A percentile compares a stretch with the other conserved stretches of the same genome.
phyloP scores from a whole-genome alignment of 805 yeast species.

The Lachancea meyersii region DNA sequence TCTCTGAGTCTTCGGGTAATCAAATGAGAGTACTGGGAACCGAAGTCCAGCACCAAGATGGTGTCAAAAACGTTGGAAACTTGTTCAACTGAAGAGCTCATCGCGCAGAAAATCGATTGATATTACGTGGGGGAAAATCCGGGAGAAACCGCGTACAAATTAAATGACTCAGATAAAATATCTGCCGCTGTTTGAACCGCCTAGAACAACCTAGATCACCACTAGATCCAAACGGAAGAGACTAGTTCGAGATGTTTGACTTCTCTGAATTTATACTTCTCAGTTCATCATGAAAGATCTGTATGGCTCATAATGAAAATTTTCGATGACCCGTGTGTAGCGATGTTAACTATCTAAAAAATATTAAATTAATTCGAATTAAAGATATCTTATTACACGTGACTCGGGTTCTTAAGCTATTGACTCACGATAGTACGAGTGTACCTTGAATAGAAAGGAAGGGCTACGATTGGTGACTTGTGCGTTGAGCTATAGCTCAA shows the following conservation, averaged over 20 bases:
- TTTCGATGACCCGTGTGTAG: conserved; percentile 2
- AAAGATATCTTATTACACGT: background rate
- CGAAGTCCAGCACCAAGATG: conserved; percentile 93
- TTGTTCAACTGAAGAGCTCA: conserved; percentile 35
- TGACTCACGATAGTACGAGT: too few species aligned
- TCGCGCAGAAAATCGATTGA: background rate
- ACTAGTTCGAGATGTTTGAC: background rate
- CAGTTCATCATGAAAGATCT: too few species aligned
- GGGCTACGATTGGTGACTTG: too few species aligned
- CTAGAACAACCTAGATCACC: too few species aligned
- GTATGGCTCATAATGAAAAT: background rate
- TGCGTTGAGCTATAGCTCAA: too few species aligned
- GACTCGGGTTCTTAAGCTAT: too few species aligned
- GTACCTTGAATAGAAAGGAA: too few species aligned
- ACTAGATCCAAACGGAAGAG: background rate
- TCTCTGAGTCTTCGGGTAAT: conserved; percentile 97
- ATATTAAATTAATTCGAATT: too few species aligned
- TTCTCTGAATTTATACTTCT: too few species aligned
- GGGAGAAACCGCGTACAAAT: too few species aligned
- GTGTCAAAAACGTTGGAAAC: conserved; percentile 92
- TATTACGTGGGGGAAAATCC: background rate
- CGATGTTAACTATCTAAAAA: background rate
- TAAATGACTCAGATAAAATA: too few species aligned
- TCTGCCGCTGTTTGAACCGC: too few species aligned
- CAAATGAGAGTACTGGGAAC: conserved; percentile 95